Evolutionary conservation across 345 rosid species (phyloP), one percentile per base, ranked within the genome.

Genomic region (Sonneratia caseolaris): DNA sequence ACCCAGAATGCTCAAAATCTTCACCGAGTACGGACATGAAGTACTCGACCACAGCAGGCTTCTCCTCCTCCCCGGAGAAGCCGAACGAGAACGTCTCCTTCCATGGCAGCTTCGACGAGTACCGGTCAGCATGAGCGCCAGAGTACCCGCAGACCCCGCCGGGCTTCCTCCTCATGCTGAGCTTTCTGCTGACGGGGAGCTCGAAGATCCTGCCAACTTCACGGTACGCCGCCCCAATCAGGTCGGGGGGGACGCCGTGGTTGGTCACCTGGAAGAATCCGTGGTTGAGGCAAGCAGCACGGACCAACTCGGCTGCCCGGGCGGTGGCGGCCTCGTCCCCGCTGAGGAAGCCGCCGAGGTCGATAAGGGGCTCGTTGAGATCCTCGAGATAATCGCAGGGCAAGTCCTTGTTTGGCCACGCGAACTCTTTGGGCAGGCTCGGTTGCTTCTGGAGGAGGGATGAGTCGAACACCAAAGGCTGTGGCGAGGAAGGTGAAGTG

Each of bases 201-300:
- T 70, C 77, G 38, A 85, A 90, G 78, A 90, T 70, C 19, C 51
- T 55, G 69, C 69, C 79, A 42, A 80, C 66, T 22, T 72, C 68
- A 38, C 76, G 76, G 36, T 81, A 74, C 0, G 86, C 89, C 9
- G 66, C 68, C 7, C 47, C 68, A 21, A 86, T 81, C 12, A 90
- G 81, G 14, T 70, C 68, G 3, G 24, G 70, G 67, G 80, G 84
- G 69, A 90, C 68, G 37, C 88, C 88, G 68, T 88, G 93, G 75
- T 88, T 88, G 70, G 80, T 78, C 68, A 90, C 93, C 37, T 84
- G 87, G 77, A 90, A 90, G 59, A 81, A 84, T 24, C 96, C 93
- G 70, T 86, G 93, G 38, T 68, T 75, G 74, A 72, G 51, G 75
- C 96, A 88, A 7, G 91, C 93, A 40, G 51, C 77, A 69, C 74